Evolutionary conservation across 352 stramenopile genomes (phyloP).

Genomic region (Phytophthora capsici): DNA sequence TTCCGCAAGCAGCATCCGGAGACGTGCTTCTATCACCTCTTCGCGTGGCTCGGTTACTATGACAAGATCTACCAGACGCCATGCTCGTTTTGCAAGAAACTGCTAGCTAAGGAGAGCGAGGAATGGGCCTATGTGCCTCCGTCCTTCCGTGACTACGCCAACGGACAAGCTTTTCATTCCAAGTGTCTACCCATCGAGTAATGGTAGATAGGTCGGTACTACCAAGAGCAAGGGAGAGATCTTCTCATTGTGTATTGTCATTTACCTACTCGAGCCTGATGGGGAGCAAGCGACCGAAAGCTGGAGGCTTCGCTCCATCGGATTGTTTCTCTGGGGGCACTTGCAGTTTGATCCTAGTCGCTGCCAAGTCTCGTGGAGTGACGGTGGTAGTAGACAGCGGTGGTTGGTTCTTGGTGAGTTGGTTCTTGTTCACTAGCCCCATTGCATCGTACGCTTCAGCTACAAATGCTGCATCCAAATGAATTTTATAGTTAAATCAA

Average conservation of each 20-base stretch:
- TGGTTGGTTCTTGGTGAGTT: slow-evolving; percentile 38
- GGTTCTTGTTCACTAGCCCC: slow-evolving; percentile 54
- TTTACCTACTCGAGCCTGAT: slow-evolving; percentile 59
- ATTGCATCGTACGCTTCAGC: slow-evolving; percentile 73
- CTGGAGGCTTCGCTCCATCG: slow-evolving; percentile 13
- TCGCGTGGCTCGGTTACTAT: slow-evolving; percentile 87
- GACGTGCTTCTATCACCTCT: slow-evolving; percentile 88
- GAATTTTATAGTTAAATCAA: neutral
- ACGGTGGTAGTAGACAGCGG: slow-evolving; percentile 43
- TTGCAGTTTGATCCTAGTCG: slow-evolving; percentile 51
- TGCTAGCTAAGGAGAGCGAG: slow-evolving; percentile 82
- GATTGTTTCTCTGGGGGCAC: slow-evolving; percentile 15
- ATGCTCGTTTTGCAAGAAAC: slow-evolving; percentile 86
- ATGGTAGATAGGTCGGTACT: slow-evolving; percentile 3
- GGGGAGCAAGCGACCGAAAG: slow-evolving; percentile 66
- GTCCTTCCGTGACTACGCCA: slow-evolving; percentile 87
- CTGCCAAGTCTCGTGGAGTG: slow-evolving; percentile 57
- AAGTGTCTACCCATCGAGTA: slow-evolving; percentile 80
- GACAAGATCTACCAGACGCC: slow-evolving; percentile 91
- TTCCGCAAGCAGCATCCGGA: slow-evolving; percentile 88
- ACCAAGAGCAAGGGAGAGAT: slow-evolving; percentile 3
- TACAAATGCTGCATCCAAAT: slow-evolving; percentile 54
- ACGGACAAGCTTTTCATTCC: slow-evolving; percentile 81
- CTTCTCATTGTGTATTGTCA: slow-evolving; percentile 9
- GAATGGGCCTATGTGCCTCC: slow-evolving; percentile 83